Evolutionary conservation across 495 filamentous ascomycete genomes (phyloP), one percentile per base, ranked within the genome.

Genomic region (Aspergillus ellipticus): DNA sequence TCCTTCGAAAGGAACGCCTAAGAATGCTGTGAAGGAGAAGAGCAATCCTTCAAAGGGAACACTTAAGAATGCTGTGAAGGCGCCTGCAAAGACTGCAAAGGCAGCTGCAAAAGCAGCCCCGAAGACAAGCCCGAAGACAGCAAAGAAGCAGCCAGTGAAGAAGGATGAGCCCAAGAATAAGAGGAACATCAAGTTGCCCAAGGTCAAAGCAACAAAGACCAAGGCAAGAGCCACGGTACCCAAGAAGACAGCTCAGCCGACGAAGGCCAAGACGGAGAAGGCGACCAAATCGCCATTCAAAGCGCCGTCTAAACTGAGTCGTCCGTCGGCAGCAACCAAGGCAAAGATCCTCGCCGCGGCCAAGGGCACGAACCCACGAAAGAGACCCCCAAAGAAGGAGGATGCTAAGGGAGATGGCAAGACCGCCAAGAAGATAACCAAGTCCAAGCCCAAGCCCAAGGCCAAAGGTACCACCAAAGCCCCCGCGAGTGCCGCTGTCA

Each of bases 251-350:
- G 22, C 54, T 42, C 43, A 53, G 48, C 53, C 46, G 7, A 35
- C 49, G 8, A 54, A 56, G 26, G 43, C 58, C 8, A 58, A 54
- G 35, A 21, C 46, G 10, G 31, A 47, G 11, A 62, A 49, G 46
- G 49, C 42, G 15, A 45, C 29, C 16, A 53, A 35, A 49, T 46
- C 48, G 42, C 47, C 8, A 61, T 58, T 49, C 56, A 59, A 35
- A 24, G 47, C 35, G 17, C 41, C 51, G 29, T 31, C 56, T 4
- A 58, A 53, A 28, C 60, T 69, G 29, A 74, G 66, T 31, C 66
- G 67, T 3, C 67, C 66, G n/a, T 71, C 69, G n/a, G 58, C 63
- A 16, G 64, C 63, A 33, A 71, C 73, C 26, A 73, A 72, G 56
- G 60, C 64, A 20, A 67, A 73, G 42, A 67, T 72, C 20, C 53